phyloP scores from a whole-genome alignment of 805 yeast species.

The Candida tallmaniae region DNA sequence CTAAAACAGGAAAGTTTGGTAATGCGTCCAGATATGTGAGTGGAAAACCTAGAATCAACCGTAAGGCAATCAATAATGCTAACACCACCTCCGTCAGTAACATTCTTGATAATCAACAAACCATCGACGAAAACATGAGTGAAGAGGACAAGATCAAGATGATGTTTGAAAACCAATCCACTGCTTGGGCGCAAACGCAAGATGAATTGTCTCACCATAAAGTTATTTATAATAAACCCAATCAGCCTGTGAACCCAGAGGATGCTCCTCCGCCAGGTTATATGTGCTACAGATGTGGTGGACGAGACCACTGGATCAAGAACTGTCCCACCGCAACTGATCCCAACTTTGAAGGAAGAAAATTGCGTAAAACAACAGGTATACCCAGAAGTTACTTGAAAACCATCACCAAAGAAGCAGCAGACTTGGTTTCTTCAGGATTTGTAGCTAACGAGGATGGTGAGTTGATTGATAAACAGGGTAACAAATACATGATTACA shows the following conservation, averaged over 20 bases:
- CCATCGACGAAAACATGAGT: constrained; percentile 40
- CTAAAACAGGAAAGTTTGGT: constrained; percentile 39
- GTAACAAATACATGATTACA: constrained; percentile 71
- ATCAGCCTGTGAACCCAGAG: constrained; percentile 40
- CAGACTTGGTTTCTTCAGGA: constrained; percentile 37
- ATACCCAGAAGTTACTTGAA: constrained; percentile 90
- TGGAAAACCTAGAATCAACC: constrained; percentile 57
- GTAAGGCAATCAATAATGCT: constrained; percentile 33
- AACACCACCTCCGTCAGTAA: constrained; percentile 14
- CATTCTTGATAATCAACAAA: constrained; percentile 13
- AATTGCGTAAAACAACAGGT: constrained; percentile 93
- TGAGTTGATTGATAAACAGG: constrained; percentile 40
- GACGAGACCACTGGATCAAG: constrained; percentile 88
- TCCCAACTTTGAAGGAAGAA: constrained; percentile 89
- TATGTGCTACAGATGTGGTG: constrained; percentile 94
- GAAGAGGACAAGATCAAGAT: constrained; percentile 87
- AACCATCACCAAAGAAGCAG: constrained; percentile 76
- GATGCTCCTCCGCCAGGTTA: constrained; percentile 93
- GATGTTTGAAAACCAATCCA: constrained; percentile 91
- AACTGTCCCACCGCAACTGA: constrained; percentile 93
- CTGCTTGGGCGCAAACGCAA: constrained; percentile 94
- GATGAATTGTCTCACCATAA: constrained; percentile 84
- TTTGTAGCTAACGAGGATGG: constrained; percentile 39
- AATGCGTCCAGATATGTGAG: constrained; percentile 68
- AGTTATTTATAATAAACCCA: constrained; percentile 57